Base-by-base conservation (phyloP, 2,329 filamentous ascomycete species). In the Paraphaeosphaeria sporulosa region DNA sequence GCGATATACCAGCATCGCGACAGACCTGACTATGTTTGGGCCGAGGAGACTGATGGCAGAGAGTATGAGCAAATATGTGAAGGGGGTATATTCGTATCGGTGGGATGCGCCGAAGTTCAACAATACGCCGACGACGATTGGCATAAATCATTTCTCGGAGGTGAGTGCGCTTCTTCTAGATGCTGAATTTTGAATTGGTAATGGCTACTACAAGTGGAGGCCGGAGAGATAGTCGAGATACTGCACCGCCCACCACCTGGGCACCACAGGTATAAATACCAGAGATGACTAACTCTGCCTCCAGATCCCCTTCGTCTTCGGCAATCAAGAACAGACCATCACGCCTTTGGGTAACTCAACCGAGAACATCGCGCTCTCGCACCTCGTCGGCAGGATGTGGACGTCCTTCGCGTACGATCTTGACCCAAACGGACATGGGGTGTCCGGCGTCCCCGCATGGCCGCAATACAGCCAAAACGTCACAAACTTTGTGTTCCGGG, bases 51-150 rank as follows among this genome's bases (percentile, higher is more conserved):
- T 69, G 36, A 34, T 73, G 7, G 72, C 70, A 0, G 58, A 70
- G 54, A 61, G 53, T 13, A 72, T 73, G 68, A 72, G 68, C 27
- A 44, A 60, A 17, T 62, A 65, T 36, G 65, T 66, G 0, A 59
- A 67, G 21, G 34, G 57, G 1, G 72, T 75, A 4, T 75, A 68
- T 19, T 70, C 67, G 13, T 75, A 75, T 55, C 61, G 72, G 23
- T 73, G 71, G 71, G 71, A 74, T 53, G 71, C 71, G 44, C 71
- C 71, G 1, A 72, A 69, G 48, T 72, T 73, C 49, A 74, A 74
- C 36, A 71, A 64, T 15, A 74, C 71, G 1, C 70, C 70, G 9
- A 59, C 60, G 30, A 62, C 46, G 1, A 72, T 74, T 43, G 71
- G 71, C 1, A 43, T 74, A 1, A 74, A 72, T 44, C 71, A 74